These are phyloP conservation scores for Balansia obtecta DNA, from an alignment of 2,329 filamentous ascomycete species.

Conservation along the genomic window DNA sequence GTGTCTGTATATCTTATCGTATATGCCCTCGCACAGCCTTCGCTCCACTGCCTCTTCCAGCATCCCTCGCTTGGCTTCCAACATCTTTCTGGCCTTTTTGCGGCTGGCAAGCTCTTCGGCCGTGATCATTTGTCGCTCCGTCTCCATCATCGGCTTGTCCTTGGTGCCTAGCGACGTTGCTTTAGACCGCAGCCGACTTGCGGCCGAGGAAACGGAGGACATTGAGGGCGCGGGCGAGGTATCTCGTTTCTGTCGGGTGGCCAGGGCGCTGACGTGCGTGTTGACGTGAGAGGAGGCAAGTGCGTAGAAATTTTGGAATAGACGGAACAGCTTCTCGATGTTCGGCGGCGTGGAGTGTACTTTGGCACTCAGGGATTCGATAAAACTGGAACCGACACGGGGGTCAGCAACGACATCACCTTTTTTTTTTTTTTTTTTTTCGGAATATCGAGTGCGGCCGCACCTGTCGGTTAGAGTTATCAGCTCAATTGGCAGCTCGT, in stretches of 20 bases:
- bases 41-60: slow-evolving; percentile 89
- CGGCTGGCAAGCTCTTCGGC: slow-evolving; percentile 69
- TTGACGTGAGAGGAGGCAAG: slow-evolving; percentile 70
- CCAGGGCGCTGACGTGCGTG: slow-evolving; percentile 74
- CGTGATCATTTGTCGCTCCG: slow-evolving; percentile 78
- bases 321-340: slow-evolving; percentile 67
- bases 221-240: slow-evolving; percentile 40
- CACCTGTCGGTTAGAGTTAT: slow-evolving; percentile 82
- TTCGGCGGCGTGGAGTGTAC: slow-evolving; percentile 74
- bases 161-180: slow-evolving; percentile 41
- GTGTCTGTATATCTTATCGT: slow-evolving; percentile 82
- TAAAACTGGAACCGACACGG: slow-evolving; percentile 47
- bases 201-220: slow-evolving; percentile 43
- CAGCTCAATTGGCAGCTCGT: slow-evolving; percentile 89
- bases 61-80: slow-evolving; percentile 65
- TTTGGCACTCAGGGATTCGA: slow-evolving; percentile 79
- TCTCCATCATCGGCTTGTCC: slow-evolving; percentile 34
- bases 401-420: neutral
- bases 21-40: slow-evolving; percentile 72
- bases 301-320: slow-evolving; percentile 91
- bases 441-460: slow-evolving; percentile 2
- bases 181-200: slow-evolving; percentile 43
- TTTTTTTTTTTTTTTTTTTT: no score
- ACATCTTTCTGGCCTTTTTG: slow-evolving; percentile 61
- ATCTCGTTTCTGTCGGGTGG: slow-evolving; percentile 60